Evolutionary conservation across 2,329 filamentous ascomycete genomes (phyloP), one percentile per base, ranked within the genome.

Genomic region (Aureobasidium sp.): DNA sequence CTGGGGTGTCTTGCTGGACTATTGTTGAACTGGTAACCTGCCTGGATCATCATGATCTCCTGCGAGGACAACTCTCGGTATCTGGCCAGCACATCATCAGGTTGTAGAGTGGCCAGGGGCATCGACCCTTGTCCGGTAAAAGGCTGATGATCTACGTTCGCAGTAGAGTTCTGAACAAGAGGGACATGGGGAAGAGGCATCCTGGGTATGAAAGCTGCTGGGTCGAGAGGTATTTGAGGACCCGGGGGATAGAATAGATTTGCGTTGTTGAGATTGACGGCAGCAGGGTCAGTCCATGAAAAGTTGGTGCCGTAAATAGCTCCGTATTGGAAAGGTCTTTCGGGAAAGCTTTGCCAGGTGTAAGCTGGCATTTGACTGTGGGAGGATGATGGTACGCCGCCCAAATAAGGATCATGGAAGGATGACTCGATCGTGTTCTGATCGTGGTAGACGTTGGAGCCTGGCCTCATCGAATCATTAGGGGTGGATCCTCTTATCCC

Each of bases 401-500:
- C 27, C 27, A 33, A 14, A 58, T 37, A 48, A 39, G 40, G 31
- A n/a, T 58, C 29, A 2, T 58, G 42, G 6, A 58, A 58, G 54
- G 54, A 47, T 58, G 15, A n/a, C 8, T 39, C 54, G 54, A 48
- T 48, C 8, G 22, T 37, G 42, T 48, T 37, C 42, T 39, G 22
- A n/a, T 15, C 54, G 35, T 57, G 24, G 33, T 37, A 58, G 19
- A 37, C 22, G 22, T 33, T 48, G 11, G 42, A 15, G 33, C 27
- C 54, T 58, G 42, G 29, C 33, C 40, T 29, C 40, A 48, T 47
- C 8, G 27, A n/a, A 9, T 57, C 39, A 12, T 33, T 17, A 22
- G 53, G n/a, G 19, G 40, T 47, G 54, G 54, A 48, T 37, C 40
- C 54, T 48, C 42, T 44, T 27, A 58, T 39, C 22, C 54, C 54